Base-by-base conservation (phyloP, 164 flowering plant genomes). In the Magnolia officinalis region DNA sequence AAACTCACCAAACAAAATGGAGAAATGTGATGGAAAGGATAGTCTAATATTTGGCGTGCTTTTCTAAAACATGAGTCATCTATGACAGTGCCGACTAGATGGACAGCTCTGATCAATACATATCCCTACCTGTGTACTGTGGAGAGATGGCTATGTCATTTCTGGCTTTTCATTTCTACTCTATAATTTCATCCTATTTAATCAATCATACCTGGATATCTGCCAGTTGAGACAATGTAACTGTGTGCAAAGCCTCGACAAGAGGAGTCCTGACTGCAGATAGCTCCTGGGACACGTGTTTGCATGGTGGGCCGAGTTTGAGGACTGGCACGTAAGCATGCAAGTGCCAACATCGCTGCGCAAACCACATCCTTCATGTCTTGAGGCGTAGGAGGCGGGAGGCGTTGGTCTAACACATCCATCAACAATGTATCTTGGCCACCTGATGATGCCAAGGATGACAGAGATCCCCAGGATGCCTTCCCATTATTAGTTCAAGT, bases 291-390 rank as follows among this genome's bases (percentile, higher is more conserved):
- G 76, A 78, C 2, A 78, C 67, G 18, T 72, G 58, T 1, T 1
- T 45, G 37, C 80, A 73, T 73, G 50, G 80, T 24, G 6, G 80
- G 80, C 2, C 76, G 73, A 37, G 70, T 37, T 55, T 69, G 72
- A n/a, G 80, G 80, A 74, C 74, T 52, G 50, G 29, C 8, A 19
- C 26, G 29, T 11, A 74, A n/a, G 31, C 80, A 78, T 26, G 63
- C 45, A 29, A 78, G 37, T 1, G 74, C 77, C 5, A 73, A 16
- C 63, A 13, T 61, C 45, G 63, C 77, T 8, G 29, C 50, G 20
- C 7, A 29, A 50, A 13, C 68, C 1, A 74, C 31, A 8, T 70
- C 70, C 21, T 78, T 14, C 23, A 23, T 26, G 3, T 58, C 37
- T 4, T 2, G 63, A 21, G 11, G 63, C 2, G 19, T 49, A 16